Percentiles rank a stretch among this genome's conserved stretches.
Evolutionary conservation across 768 basidiomycete species (phyloP).

Genomic region (Psilocybe cyanescens): DNA sequence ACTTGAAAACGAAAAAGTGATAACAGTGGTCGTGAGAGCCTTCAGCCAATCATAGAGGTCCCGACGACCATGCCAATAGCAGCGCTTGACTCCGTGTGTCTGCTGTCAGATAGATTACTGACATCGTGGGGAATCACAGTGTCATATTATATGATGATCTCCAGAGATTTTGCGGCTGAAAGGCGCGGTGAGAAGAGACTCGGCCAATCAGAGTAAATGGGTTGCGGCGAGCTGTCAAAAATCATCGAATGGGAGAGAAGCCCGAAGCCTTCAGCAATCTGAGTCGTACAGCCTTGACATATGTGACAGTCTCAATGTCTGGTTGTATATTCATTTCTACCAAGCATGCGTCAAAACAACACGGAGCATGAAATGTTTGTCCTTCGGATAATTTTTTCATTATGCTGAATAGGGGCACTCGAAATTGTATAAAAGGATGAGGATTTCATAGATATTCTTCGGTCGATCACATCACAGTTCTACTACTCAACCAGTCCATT

Average conservation of each 20-base stretch:
- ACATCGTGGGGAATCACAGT: not conserved
- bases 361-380: not conserved
- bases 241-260: not conserved
- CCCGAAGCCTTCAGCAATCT: not conserved
- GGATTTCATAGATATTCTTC: not conserved
- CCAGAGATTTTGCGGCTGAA: not conserved
- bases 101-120: not conserved
- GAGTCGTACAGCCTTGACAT: not conserved
- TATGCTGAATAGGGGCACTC: not conserved
- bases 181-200: not conserved
- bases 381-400: not conserved
- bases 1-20: too few relatives aligned
- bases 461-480: constrained; percentile 10
- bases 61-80: too few relatives aligned
- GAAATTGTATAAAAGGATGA: constrained; percentile 7
- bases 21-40: too few relatives aligned
- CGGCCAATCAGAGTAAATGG: not conserved
- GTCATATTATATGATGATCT: not conserved
- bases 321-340: not conserved
- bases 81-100: too few relatives aligned
- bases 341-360: not conserved
- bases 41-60: too few relatives aligned
- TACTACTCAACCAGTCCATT: constrained; percentile 5
- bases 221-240: not conserved
- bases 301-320: not conserved